These are phyloP conservation scores for Perkinsus marinus DNA, from an alignment of 169 alveolate genomes.

Conservation along the genomic window DNA sequence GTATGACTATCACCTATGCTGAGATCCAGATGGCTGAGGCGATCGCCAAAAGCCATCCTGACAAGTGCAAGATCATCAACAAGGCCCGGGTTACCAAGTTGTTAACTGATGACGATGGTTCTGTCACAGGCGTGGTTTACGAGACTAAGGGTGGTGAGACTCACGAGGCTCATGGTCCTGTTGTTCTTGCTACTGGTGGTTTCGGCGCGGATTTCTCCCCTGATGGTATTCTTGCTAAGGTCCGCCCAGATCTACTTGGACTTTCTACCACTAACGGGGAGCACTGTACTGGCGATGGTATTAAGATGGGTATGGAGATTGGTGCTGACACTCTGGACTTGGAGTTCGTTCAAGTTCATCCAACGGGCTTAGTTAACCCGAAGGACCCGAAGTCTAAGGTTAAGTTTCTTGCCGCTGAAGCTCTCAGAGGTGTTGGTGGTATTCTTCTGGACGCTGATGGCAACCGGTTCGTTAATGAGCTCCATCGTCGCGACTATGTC, in stretches of 20 bases:
- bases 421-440: conserved; percentile 36
- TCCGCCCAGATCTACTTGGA: conserved; percentile 3
- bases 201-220: conserved; percentile 34
- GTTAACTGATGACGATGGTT: conserved; percentile 9
- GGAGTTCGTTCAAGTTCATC: conserved; percentile 30
- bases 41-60: conserved; percentile 18
- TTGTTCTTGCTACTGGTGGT: conserved; percentile 36
- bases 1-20: conserved; percentile 26
- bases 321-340: conserved; percentile 36
- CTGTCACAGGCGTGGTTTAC: conserved; percentile 1
- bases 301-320: conserved; percentile 30
- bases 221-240: conserved; percentile 26
- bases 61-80: conserved; percentile 1
- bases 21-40: conserved; percentile 21
- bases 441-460: conserved; percentile 30
- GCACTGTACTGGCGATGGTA: conserved; percentile 28
- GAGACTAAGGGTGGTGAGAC: neutral
- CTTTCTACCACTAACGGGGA: conserved; percentile 26
- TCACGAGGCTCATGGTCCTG: conserved; percentile 9
- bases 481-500: conserved; percentile 37
- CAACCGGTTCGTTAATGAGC: conserved; percentile 41
- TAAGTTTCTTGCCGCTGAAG: conserved; percentile 39
- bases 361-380: conserved; percentile 33
- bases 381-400: conserved; percentile 20
- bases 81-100: conserved; percentile 12